Conservation (phyloP, 331 rosid species). For the Pyrus hybrid region DNA sequence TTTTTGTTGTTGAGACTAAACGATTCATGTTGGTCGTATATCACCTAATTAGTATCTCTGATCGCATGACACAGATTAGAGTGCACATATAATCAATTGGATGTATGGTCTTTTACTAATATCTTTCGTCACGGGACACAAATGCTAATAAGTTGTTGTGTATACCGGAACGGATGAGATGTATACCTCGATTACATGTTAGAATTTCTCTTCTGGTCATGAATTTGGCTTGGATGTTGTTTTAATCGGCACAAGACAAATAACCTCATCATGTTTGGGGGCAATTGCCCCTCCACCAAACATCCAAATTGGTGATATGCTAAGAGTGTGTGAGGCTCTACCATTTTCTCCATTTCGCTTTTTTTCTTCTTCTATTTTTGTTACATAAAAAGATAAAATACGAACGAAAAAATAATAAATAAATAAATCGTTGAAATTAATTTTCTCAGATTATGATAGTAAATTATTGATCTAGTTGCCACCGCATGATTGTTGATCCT, state of each 20-base stretch:
- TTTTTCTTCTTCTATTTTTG: neutral
- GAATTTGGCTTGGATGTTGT: neutral
- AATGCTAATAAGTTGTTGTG: too few relatives aligned
- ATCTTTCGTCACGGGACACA: too few relatives aligned
- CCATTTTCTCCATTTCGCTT: constrained; percentile 7
- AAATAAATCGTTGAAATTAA: too few relatives aligned
- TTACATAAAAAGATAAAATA: neutral
- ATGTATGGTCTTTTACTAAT: too few relatives aligned
- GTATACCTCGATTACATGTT: neutral
- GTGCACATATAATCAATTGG: too few relatives aligned
- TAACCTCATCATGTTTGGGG: constrained; percentile 11
- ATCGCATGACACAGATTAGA: too few relatives aligned
- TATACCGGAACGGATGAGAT: too few relatives aligned
- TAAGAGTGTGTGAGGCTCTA: constrained; percentile 30
- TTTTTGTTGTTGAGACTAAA: too few relatives aligned
- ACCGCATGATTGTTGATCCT: neutral
- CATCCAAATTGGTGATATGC: constrained; percentile 8
- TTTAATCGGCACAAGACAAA: neutral
- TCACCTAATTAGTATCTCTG: neutral
- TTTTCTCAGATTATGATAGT: too few relatives aligned
- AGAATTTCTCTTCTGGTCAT: neutral
- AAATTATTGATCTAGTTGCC: neutral
- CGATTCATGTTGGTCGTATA: too few relatives aligned
- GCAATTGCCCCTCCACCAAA: constrained; percentile 21
- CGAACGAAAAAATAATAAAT: neutral